Evolutionary conservation across 2,329 filamentous ascomycete species (phyloP).

Genomic region (Exophiala spinifera): DNA sequence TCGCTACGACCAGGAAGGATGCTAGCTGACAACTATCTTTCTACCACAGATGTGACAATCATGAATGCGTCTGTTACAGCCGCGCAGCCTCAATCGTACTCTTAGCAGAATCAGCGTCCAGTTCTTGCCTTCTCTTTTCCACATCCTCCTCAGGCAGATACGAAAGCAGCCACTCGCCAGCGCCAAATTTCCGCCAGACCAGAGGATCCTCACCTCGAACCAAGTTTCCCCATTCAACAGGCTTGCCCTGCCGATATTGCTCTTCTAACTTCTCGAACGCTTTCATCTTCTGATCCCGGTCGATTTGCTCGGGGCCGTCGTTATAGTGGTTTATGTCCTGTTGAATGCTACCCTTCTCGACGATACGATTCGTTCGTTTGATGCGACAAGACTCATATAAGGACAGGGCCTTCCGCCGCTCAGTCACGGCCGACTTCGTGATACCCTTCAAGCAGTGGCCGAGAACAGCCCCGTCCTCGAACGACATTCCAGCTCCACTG

Average conservation of each 20-base stretch:
- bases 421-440: conserved; percentile 30
- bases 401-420: conserved; percentile 34
- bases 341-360: conserved; percentile 35
- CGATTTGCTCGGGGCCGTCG: conserved; percentile 40
- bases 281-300: conserved; percentile 37
- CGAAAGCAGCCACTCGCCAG: conserved; percentile 14
- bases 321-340: conserved; percentile 38
- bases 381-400: conserved; percentile 41
- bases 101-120: background rate
- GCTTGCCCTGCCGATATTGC: background rate
- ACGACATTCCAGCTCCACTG: conserved; percentile 34
- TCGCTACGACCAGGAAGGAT: no score
- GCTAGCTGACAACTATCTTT: no score
- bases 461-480: conserved; percentile 34
- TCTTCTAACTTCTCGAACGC: conserved; percentile 8
- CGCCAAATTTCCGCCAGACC: conserved; percentile 15
- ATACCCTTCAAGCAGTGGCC: conserved; percentile 35
- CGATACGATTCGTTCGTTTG: conserved; percentile 38
- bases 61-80: background rate
- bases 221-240: conserved; percentile 5
- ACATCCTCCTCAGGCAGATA: background rate
- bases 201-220: conserved; percentile 12
- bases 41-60: background rate
- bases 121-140: background rate
- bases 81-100: background rate